A percentile compares a stretch with the other conserved stretches of the same genome.
phyloP scores from a whole-genome alignment of 1,284 basidiomycete genomes.

The Marasmius sp. region DNA sequence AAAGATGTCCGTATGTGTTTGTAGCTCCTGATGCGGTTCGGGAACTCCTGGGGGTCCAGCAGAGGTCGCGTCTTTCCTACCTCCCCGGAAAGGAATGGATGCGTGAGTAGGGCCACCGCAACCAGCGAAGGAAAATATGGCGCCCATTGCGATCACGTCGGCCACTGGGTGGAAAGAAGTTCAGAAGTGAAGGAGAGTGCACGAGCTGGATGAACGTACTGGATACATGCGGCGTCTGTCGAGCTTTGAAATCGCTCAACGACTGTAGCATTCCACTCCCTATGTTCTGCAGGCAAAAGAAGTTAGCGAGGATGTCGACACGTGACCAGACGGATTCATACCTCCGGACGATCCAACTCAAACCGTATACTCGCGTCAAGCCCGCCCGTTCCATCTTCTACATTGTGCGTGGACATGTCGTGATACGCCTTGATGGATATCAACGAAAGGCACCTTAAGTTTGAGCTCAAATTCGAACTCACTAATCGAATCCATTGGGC shows the following conservation, averaged over 20 bases:
- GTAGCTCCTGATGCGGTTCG: conserved; percentile 31
- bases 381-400: conserved; percentile 9
- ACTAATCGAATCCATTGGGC: conserved; percentile 11
- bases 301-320: background rate
- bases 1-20: conserved; percentile 32
- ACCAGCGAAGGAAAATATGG: conserved; percentile 14
- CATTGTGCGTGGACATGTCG: conserved; percentile 13
- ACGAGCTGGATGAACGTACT: background rate
- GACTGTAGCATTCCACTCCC: background rate
- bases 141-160: conserved; percentile 36
- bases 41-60: conserved; percentile 35
- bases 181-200: background rate
- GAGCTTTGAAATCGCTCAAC: background rate
- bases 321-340: background rate
- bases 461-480: background rate
- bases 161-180: conserved; percentile 25
- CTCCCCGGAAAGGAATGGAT: conserved; percentile 2
- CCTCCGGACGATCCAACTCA: conserved; percentile 10
- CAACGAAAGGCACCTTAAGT: background rate
- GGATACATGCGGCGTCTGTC: background rate
- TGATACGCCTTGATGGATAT: conserved; percentile 5
- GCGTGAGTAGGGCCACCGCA: background rate
- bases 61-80: conserved; percentile 13
- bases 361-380: conserved; percentile 10
- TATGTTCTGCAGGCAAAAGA: background rate